phyloP scores from a whole-genome alignment of 306 rosid genomes.

The Aeschynomene evenia region DNA sequence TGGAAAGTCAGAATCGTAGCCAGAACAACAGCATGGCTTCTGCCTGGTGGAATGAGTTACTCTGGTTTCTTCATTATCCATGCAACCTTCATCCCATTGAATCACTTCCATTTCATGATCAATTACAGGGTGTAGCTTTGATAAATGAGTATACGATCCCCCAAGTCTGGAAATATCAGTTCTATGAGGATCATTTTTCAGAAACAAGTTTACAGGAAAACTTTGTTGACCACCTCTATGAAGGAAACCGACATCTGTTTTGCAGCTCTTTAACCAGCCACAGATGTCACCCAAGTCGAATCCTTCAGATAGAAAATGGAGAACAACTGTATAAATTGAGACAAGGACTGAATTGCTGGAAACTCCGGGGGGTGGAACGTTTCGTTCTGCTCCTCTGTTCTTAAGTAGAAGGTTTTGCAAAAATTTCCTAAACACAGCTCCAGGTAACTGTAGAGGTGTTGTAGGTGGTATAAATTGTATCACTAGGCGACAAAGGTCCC shows the following conservation, averaged over 20 bases:
- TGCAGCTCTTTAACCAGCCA: slow-evolving; percentile 76
- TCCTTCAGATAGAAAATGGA: slow-evolving; percentile 94
- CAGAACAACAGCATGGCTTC: slow-evolving; percentile 95
- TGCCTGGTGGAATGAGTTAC: slow-evolving; percentile 76
- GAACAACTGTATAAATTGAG: slow-evolving; percentile 84
- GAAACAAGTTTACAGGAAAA: slow-evolving; percentile 66
- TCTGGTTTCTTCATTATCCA: slow-evolving; percentile 80
- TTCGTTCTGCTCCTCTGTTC: slow-evolving; percentile 86
- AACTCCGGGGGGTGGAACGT: slow-evolving; percentile 81
- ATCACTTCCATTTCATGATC: slow-evolving; percentile 71
- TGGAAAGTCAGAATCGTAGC: slow-evolving; percentile 66
- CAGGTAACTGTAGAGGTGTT: slow-evolving; percentile 81
- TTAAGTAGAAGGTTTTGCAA: slow-evolving; percentile 74
- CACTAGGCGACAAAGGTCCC: slow-evolving; percentile 88
- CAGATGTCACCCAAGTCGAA: slow-evolving; percentile 72
- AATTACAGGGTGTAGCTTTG: slow-evolving; percentile 53
- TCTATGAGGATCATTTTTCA: slow-evolving; percentile 56
- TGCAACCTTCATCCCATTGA: slow-evolving; percentile 93
- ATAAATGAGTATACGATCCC: slow-evolving; percentile 80
- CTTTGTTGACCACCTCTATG: slow-evolving; percentile 91
- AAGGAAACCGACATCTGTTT: slow-evolving; percentile 82
- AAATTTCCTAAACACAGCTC: slow-evolving; percentile 83
- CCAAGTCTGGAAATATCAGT: slow-evolving; percentile 83
- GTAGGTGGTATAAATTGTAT: slow-evolving; percentile 92
- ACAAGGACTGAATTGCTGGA: slow-evolving; percentile 86